These are phyloP conservation scores for Fusarium albidum DNA, from an alignment of 2,329 filamentous ascomycete species.

Conservation along the genomic window DNA sequence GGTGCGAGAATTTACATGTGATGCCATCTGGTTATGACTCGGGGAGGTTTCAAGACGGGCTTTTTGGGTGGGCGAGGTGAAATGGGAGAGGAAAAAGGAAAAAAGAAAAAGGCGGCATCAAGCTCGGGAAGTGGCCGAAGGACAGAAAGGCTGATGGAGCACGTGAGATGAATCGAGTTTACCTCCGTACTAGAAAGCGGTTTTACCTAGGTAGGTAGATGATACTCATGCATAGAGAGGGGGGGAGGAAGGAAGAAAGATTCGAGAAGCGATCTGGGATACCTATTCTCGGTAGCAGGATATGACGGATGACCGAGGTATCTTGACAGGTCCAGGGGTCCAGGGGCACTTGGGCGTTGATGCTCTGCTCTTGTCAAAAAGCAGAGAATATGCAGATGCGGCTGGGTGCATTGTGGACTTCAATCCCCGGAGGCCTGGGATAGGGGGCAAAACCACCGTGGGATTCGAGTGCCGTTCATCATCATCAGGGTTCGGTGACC, in stretches of 20 bases:
- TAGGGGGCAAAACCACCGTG: conserved; percentile 11
- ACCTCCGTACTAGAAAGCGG: not conserved
- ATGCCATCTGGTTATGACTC: not conserved
- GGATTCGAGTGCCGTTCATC: not conserved
- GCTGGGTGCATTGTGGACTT: not conserved
- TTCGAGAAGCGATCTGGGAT: not conserved
- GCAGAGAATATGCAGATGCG: not conserved
- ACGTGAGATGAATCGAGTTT: conserved; percentile 23
- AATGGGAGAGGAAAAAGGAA: not conserved
- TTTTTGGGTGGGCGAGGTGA: not conserved
- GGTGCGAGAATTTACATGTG: not conserved
- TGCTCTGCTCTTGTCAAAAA: not conserved
- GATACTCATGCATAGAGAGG: no score
- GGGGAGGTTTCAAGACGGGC: not conserved
- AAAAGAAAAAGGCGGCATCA: not conserved
- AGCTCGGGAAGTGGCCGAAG: conserved; percentile 34
- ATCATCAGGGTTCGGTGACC: not conserved
- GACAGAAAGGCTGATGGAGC: conserved; percentile 6
- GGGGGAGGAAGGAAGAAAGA: not conserved
- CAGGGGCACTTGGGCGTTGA: no score
- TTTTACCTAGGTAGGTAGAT: conserved; percentile 1
- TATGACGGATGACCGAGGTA: conserved; percentile 32
- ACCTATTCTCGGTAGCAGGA: conserved; percentile 27
- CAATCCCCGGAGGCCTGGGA: conserved; percentile 1
- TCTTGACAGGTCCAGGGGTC: conserved; percentile 1